phyloP scores from a whole-genome alignment of 768 basidiomycete genomes.

The Tremella yokohamensis region DNA sequence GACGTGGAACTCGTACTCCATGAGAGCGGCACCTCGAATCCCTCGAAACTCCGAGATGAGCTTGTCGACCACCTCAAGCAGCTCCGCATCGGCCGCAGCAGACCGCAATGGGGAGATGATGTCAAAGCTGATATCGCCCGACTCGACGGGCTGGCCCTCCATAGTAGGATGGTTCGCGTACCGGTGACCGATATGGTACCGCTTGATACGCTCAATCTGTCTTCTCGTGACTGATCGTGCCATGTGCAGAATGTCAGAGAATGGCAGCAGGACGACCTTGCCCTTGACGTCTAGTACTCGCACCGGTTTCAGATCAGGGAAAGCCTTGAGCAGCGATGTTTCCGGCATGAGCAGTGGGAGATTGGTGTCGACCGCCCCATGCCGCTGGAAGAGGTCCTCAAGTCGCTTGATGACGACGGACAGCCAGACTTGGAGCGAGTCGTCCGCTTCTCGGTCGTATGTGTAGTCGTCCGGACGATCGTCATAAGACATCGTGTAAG shows the following conservation, averaged over 20 bases:
- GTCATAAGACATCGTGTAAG: conserved; percentile 18
- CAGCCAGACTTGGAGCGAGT: conserved; percentile 66
- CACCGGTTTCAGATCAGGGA: conserved; percentile 63
- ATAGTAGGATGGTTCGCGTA: conserved; percentile 29
- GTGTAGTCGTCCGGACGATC: conserved; percentile 65
- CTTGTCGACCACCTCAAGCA: conserved; percentile 46
- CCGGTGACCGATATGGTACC: conserved; percentile 44
- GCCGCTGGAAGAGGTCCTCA: conserved; percentile 72
- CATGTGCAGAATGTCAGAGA: conserved; percentile 40
- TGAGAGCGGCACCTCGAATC: conserved; percentile 22
- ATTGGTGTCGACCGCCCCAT: conserved; percentile 84
- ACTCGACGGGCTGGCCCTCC: conserved; percentile 42
- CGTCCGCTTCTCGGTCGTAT: conserved; percentile 70
- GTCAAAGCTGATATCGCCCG: conserved; percentile 45
- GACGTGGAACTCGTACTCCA: conserved; percentile 47
- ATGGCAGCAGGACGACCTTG: conserved; percentile 42
- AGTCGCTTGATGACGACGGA: conserved; percentile 74
- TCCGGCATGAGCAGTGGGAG: conserved; percentile 73
- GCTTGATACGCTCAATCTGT: conserved; percentile 47
- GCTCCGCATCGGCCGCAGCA: conserved; percentile 43
- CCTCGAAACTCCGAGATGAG: conserved; percentile 47
- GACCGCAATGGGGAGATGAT: conserved; percentile 46
- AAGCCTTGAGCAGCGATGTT: conserved; percentile 56
- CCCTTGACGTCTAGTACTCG: conserved; percentile 66
- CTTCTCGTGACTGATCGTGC: conserved; percentile 40